These are phyloP conservation scores for Lindgomyces ingoldianus DNA, from an alignment of 495 filamentous ascomycete genomes.

Conservation along the genomic window DNA sequence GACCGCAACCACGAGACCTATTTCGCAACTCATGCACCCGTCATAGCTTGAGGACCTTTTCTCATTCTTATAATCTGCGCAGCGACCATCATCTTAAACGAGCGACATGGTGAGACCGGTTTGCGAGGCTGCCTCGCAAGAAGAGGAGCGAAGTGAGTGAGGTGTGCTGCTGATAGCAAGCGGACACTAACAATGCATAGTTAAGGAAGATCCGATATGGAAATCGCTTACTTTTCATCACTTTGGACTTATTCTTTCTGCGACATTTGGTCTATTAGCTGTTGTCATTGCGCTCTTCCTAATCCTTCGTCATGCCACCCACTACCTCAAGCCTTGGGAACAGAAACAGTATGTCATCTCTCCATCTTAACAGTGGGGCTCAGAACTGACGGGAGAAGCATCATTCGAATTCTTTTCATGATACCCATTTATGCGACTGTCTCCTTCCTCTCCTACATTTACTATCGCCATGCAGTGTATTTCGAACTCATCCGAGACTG, in stretches of 20 bases:
- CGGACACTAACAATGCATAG: conserved; percentile 7
- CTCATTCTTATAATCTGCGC: not conserved
- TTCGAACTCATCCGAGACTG: conserved; percentile 80
- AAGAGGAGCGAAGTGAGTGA: conserved; percentile 12
- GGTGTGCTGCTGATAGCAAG: not conserved
- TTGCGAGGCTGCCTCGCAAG: conserved; percentile 4
- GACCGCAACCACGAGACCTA: not conserved
- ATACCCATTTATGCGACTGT: conserved; percentile 80
- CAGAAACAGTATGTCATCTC: conserved; percentile 66
- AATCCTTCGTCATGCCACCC: conserved; percentile 74
- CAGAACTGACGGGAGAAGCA: conserved; percentile 47
- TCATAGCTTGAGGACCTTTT: not conserved
- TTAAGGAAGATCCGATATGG: conserved; percentile 28
- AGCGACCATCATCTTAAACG: not conserved
- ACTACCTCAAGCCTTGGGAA: conserved; percentile 80
- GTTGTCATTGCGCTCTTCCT: conserved; percentile 60
- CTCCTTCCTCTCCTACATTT: conserved; percentile 73
- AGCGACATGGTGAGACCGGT: not conserved
- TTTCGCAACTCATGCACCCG: not conserved
- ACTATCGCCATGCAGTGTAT: conserved; percentile 80
- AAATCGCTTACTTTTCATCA: conserved; percentile 56
- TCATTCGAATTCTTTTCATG: conserved; percentile 91
- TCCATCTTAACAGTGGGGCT: not conserved
- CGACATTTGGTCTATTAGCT: conserved; percentile 57
- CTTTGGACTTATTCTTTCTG: conserved; percentile 53